Evolutionary conservation across 2,329 filamentous ascomycete species (phyloP), one percentile per base, ranked within the genome.

Genomic region (Rhinocladiella mackenziei): DNA sequence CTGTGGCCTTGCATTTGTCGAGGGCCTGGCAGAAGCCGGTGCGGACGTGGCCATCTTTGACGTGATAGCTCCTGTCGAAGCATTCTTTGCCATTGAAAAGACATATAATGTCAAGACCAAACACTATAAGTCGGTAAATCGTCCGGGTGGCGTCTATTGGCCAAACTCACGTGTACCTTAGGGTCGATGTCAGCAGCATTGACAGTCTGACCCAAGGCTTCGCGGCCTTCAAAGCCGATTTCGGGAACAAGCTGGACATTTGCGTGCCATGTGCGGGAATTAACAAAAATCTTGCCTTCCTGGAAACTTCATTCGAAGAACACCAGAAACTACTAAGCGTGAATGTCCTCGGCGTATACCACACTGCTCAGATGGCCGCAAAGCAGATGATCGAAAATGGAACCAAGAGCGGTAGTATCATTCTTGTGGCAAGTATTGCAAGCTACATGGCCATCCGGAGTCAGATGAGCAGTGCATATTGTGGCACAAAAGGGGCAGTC

Each of bases 341-440:
- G 40, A 75, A 75, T 43, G 64, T 69, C 26, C 59, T 66, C 25
- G 71, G 70, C 0, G 58, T 68, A 2, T 73, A 69, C 50, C 73
- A 68, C 48, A 68, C 63, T 3, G 72, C 73, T 0, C 70, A 76
- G 51, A 53, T 72, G 6, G 73, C 71, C 2, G 73, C 72, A 0
- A 65, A 68, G 44, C 66, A 69, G 19, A 77, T 78, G 69, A 72
- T 76, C 22, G 62, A 64, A 1, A 76, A 71, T 50, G 67, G 67
- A 2, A 75, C 73, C 1, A 68, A 67, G 41, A 66, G 66, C 39
- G 74, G 74, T 0, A 75, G 73, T 44, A 76, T 77, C 39, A 64
- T 78, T 8, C 58, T 77, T 3, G 70, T 77, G 0, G 74, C 74
- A 1, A 75, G 72, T 40, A 77, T 77, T 54, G 73, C 74, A 0